Evolutionary conservation across 2,329 filamentous ascomycete species (phyloP), one percentile per base, ranked within the genome.

Genomic region (Fusarium illudens): DNA sequence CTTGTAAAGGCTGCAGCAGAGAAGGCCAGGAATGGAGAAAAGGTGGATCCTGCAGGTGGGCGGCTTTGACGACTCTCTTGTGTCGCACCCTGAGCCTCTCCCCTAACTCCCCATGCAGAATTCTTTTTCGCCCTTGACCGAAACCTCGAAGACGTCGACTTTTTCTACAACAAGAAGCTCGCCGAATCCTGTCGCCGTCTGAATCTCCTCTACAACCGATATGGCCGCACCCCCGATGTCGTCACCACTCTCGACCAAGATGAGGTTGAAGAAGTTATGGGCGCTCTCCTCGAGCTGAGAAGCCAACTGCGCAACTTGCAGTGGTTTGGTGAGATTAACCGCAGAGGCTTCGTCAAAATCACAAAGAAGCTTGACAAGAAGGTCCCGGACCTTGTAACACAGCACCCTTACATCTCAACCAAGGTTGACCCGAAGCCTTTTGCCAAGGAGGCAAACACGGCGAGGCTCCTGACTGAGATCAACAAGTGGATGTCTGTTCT

Each of bases 311-410:
- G 96, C 62, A 98, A 98, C 75, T 84, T 99, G 54, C 92, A 97
- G 78, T 98, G 94, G 94, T 99, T 98, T 77, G 95, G 94, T 51
- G 95, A 98, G 80, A 95, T 98, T 75, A 99, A 99, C 79, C 89
- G 94, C 54, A 87, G 93, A 68, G 96, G 96, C 2, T 99, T 99
- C 75, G 89, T 96, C 78, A 99, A 99, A 82, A 99, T 99, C 79
- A 97, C 96, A 53, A 99, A 99, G 84, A 99, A 99, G 81, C 84
- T 97, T 46, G 96, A 99, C 81, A 99, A 99, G 82, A 97, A 97
- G 81, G 88, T 97, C 3, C 86, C 91, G 1, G 86, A 88, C 46
- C 88, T 89, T 4, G 87, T 90, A 52, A 90, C 92, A 0, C 94
- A 97, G 81, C 90, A 92, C 76, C 88, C 90, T 60, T 99, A 98